These are phyloP conservation scores for Xylariomycetidae sp. DNA, from an alignment of 2,329 filamentous ascomycete genomes.

Conservation along the genomic window DNA sequence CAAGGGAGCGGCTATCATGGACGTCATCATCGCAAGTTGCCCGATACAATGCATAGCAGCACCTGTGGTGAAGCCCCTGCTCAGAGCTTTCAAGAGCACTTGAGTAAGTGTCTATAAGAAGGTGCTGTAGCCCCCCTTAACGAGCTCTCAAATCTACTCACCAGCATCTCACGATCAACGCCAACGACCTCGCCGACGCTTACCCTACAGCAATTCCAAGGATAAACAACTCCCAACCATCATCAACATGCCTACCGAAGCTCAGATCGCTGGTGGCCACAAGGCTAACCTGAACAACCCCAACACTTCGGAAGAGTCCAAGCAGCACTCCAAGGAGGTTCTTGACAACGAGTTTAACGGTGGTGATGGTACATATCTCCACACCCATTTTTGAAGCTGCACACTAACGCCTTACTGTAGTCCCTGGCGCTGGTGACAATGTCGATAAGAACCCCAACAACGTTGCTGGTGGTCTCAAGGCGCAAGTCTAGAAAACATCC, in stretches of 20 bases:
- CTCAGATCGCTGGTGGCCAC: slow-evolving; percentile 50
- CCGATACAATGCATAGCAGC: too few species aligned
- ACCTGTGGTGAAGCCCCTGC: too few species aligned
- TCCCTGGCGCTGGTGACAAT: slow-evolving; percentile 27
- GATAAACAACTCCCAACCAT: not conserved
- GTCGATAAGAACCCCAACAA: slow-evolving; percentile 48
- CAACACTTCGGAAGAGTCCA: slow-evolving; percentile 48
- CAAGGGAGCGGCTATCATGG: too few species aligned
- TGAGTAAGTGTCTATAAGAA: not conserved
- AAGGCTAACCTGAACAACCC: slow-evolving; percentile 54
- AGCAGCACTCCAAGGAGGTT: slow-evolving; percentile 47
- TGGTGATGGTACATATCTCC: slow-evolving; percentile 26
- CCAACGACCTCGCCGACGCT: not conserved
- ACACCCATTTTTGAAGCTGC: not conserved
- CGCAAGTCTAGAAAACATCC: slow-evolving; percentile 30
- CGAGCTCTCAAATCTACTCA: not conserved
- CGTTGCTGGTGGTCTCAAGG: slow-evolving; percentile 45
- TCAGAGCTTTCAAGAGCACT: not conserved
- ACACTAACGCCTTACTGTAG: slow-evolving; percentile 6
- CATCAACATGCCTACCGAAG: slow-evolving; percentile 39
- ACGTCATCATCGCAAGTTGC: too few species aligned
- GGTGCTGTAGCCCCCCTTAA: not conserved
- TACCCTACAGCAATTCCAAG: not conserved
- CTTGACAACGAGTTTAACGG: slow-evolving; percentile 45
- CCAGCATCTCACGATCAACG: not conserved